Evolutionary conservation across 2,329 filamentous ascomycete species (phyloP).

Genomic region (Lachnellula occidentalis): DNA sequence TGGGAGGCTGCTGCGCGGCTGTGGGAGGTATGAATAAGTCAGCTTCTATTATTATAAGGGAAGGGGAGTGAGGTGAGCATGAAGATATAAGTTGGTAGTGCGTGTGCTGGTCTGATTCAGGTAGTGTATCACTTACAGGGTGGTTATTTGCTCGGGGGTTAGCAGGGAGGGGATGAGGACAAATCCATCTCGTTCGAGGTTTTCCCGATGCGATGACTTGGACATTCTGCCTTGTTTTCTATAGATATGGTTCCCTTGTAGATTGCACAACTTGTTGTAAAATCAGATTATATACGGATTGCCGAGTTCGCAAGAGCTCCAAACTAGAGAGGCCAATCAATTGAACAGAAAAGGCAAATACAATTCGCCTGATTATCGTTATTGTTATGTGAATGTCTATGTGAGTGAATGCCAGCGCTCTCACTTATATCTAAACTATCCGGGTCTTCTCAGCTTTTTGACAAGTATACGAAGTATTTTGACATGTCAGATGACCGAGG

Average conservation of each 20-base stretch:
- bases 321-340: neutral
- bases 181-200: conserved; percentile 67
- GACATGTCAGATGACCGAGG: neutral
- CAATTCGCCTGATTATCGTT: neutral
- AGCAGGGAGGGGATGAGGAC: conserved; percentile 66
- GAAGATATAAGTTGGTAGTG: no score
- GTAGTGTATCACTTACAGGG: conserved; percentile 35
- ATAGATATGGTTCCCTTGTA: neutral
- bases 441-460: neutral
- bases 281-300: neutral
- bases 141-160: conserved; percentile 45
- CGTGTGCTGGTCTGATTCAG: no score
- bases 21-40: no score
- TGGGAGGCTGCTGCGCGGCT: conserved; percentile 49
- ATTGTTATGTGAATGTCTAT: neutral
- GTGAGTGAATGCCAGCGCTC: neutral
- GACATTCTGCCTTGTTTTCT: conserved; percentile 10
- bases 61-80: no score
- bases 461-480: neutral
- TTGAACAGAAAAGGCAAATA: neutral
- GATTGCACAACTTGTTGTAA: neutral
- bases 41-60: no score
- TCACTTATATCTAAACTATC: neutral
- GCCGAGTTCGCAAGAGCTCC: no score
- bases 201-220: conserved; percentile 20